These are phyloP conservation scores for Nothophaeocryptopus gaeumannii DNA, from an alignment of 2,329 filamentous ascomycete species.

Conservation along the genomic window DNA sequence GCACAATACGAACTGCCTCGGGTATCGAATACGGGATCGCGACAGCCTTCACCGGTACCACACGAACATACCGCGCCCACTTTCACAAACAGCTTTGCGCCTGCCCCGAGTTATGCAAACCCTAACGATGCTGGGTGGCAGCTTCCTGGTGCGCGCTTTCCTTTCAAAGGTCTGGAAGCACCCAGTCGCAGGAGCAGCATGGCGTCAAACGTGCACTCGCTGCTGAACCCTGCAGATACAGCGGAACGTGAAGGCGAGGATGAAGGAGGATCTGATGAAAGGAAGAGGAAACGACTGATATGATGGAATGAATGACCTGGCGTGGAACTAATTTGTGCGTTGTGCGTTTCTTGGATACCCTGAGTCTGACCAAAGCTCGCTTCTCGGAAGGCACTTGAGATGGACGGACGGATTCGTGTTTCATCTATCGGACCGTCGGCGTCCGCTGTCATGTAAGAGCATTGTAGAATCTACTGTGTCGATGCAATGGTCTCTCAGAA, in stretches of 20 bases:
- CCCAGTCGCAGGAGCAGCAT: slow-evolving; percentile 68
- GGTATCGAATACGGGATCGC: slow-evolving; percentile 40
- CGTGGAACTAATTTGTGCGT: slow-evolving; percentile 1
- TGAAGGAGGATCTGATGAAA: slow-evolving; percentile 55
- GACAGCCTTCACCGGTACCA: slow-evolving; percentile 48
- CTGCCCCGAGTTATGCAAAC: slow-evolving; percentile 47
- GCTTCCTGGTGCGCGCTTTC: slow-evolving; percentile 50
- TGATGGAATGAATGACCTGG: slow-evolving; percentile 30
- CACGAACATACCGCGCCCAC: slow-evolving; percentile 42
- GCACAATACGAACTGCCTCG: slow-evolving; percentile 64
- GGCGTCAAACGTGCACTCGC: slow-evolving; percentile 66
- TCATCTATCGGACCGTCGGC: neutral
- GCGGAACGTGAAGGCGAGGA: slow-evolving; percentile 65
- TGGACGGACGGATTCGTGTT: neutral
- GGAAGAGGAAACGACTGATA: slow-evolving; percentile 59
- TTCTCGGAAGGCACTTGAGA: neutral
- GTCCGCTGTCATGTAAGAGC: slow-evolving; percentile 6
- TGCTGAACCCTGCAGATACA: slow-evolving; percentile 67
- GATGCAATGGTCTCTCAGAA: too few relatives aligned
- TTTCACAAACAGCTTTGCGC: slow-evolving; percentile 49
- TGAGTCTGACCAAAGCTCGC: neutral
- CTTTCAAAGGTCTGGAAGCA: slow-evolving; percentile 52
- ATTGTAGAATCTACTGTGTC: neutral
- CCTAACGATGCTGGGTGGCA: slow-evolving; percentile 57
- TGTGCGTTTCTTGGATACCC: slow-evolving; percentile 11